Base-by-base conservation (phyloP, 352 stramenopile genomes). In the Albugo laibachii region DNA sequence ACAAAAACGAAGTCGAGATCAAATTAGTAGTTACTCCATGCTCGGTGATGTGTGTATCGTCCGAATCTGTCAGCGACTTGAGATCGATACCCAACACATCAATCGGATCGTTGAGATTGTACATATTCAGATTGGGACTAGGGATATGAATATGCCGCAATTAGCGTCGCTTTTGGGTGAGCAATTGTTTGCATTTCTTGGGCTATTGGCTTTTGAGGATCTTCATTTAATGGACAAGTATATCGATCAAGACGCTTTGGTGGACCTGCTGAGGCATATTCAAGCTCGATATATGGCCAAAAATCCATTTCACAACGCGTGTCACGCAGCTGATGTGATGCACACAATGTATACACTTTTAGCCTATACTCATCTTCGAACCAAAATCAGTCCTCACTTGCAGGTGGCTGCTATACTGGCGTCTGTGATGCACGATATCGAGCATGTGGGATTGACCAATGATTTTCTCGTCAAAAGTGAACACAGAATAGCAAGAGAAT, bases 361-460 rank as follows among this genome's bases (percentile, higher is more conserved):
- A 13, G 57, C 55, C 1, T 52, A 62, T 2, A 72, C 69, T 36
- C 59, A 61, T 2, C 35, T 86, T 13, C 71, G 77, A 4, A 66
- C 55, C 34, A 63, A 67, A 8, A 66, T 86, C 39, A 68, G 58
- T 4, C 61, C 66, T 20, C 67, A 73, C 31, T 80, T 59, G 39
- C 81, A 83, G 41, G 83, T 79, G 27, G 63, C 72, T 0, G 61
- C 76, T 35, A 65, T 93, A 18, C 48, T 92, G 15, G 77, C 74
- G 18, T 79, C 80, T 13, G 69, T 88, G 19, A 58, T 91, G 49
- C 80, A 93, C 48, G 80, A 93, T 37, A 66, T 93, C 38, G 76
- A 69, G n/a, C 80, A 93, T 58, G 85, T 75, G 43, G 85, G 79
- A 50, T 83, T 66, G 58, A 81, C 75, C 49, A 88, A 93, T 61